Evolutionary conservation across 2,329 filamentous ascomycete species (phyloP), one percentile per base, ranked within the genome.

Genomic region (Colletotrichum destructivum): DNA sequence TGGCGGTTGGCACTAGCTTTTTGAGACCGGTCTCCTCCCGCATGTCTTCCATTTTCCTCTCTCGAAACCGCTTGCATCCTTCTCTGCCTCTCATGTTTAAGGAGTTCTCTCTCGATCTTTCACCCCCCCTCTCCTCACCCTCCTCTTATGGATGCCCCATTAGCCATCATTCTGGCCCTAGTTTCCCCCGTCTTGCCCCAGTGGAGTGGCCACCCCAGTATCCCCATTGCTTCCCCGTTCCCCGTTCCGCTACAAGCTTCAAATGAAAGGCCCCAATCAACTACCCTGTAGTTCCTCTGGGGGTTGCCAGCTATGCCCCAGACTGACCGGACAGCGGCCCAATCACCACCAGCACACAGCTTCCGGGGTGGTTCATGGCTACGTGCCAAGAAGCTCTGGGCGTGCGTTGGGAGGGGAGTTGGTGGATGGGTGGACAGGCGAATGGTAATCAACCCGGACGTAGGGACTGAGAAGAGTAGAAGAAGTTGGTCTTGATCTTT

Each of bases 331-430:
- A 49, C 51, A 49, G 49, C 47, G 40, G n/a, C 15, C 69, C 69
- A 71, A 71, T 71, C 57, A 56, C 57, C 16, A 47, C 11, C 44
- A 52, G 38, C 51, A 31, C 31, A 68, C 11, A 4, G 21, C 18
- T 26, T n/a, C 46, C 12, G 64, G 57, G 38, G 21, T 68, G 51
- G 52, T 26, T 52, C 51, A 40, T 26, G 35, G 40, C 31, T n/a
- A 46, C 31, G 42, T 62, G 69, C 69, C 69, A 71, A 71, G 69
- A 31, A 51, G 21, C 51, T 70, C 62, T 71, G 42, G 69, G 64
- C 64, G 47, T 65, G 44, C 68, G 31, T 68, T 51, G n/a, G 63
- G 38, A 57, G 51, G 56, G 31, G n/a, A 31, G 26, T 55, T 13
- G 55, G 55, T 8, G 38, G 47, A 31, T 62, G 62, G 57, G 63